A percentile compares a stretch with the other conserved stretches of the same genome.
Evolutionary conservation across 805 yeast genomes (phyloP).

Genomic region (Candida maris): DNA sequence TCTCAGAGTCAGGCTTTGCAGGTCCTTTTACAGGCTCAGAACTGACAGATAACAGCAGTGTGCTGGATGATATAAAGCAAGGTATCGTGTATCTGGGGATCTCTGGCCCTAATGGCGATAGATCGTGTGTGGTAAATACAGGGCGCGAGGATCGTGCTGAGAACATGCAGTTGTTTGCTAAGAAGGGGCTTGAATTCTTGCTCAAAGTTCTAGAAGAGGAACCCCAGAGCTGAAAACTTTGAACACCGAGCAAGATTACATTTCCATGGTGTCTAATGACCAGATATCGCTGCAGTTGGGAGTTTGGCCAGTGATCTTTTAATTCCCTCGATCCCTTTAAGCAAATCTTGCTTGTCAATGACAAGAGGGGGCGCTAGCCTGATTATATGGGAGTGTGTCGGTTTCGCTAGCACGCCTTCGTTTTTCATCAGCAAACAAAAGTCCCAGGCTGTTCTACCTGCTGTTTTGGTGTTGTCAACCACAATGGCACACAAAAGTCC

Average conservation of each 20-base stretch:
- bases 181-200: slow-evolving; percentile 57
- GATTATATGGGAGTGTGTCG: slow-evolving; percentile 93
- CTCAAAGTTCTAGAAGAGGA: slow-evolving; percentile 42
- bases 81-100: slow-evolving; percentile 75
- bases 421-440: slow-evolving; percentile 85
- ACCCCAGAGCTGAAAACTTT: slow-evolving; percentile 1
- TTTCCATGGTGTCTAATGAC: no score
- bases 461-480: slow-evolving; percentile 76
- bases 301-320: slow-evolving; percentile 52
- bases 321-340: slow-evolving; percentile 76
- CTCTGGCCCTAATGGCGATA: slow-evolving; percentile 59
- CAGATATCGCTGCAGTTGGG: slow-evolving; percentile 50
- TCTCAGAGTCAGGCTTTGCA: slow-evolving; percentile 86
- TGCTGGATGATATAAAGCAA: slow-evolving; percentile 34
- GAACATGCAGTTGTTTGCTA: slow-evolving; percentile 78
- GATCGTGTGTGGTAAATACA: slow-evolving; percentile 44
- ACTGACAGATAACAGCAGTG: slow-evolving; percentile 31
- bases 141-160: slow-evolving; percentile 48
- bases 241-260: no score
- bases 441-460: slow-evolving; percentile 95
- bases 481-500: slow-evolving; percentile 91
- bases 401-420: slow-evolving; percentile 88
- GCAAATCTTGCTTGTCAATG: slow-evolving; percentile 80
- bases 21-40: slow-evolving; percentile 55
- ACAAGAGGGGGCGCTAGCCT: slow-evolving; percentile 96